Base-by-base conservation (phyloP, 2,329 filamentous ascomycete genomes). In the Simplicillium aogashimaense region DNA sequence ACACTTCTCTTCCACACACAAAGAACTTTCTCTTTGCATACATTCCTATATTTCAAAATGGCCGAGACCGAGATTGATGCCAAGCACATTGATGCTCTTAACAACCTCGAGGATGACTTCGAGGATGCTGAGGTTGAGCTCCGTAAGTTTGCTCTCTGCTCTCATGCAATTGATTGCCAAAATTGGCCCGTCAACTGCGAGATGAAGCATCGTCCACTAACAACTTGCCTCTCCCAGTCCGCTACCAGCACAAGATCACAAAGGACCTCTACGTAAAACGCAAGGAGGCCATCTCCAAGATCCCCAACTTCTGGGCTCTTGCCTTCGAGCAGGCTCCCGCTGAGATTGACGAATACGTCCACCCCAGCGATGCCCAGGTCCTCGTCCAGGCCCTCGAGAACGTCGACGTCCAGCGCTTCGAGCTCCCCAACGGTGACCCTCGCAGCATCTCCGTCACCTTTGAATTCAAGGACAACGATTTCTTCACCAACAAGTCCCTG, bases 271-370 rank as follows among this genome's bases (percentile, higher is more conserved):
- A 87, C 69, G 71, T 75, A 53, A 85, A 84, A 65, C 86, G 90
- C 57, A 70, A 76, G 49, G 72, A 76, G 51, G 64, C 87, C 47
- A 69, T 92, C 48, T 63, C 74, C 47, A 71, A 81, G 55, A 89
- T 95, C 56, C 76, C 79, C 51, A 79, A 86, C 67, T 98, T 97
- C 77, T 97, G 92, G 92, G 73, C 86, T n/a, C 76, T 94, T 43
- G 89, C 95, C 42, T 74, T 97, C 59, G 86, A 94, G 68, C 83
- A 88, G 65, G 81, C 85, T 3, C 88, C 89, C 2, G 72, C 76
- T 36, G 87, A 95, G 47, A 76, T 98, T 51, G 88, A 95, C 65
- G 81, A 87, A 63, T 88, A 82, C 70, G 83, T 97, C 57, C 81
- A 87, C 58, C 83, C 86, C 34, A 74, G 76, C 37, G 90, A 97